Conservation (phyloP, 2,329 filamentous ascomycete genomes). For the Cryphonectria naterciae region DNA sequence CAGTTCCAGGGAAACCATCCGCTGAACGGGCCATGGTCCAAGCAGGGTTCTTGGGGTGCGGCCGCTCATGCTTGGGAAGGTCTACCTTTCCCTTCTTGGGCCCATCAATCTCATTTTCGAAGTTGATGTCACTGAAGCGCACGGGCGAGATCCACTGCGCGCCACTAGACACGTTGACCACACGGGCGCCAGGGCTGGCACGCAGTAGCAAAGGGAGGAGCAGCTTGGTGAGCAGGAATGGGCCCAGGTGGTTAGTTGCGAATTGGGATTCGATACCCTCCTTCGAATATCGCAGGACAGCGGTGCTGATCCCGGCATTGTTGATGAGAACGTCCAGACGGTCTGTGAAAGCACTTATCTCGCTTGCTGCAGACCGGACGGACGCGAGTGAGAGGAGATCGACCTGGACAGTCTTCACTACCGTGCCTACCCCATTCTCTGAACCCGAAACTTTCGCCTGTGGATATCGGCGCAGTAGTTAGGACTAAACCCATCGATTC, state of each 20-base stretch:
- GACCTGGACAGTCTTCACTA: constrained; percentile 35
- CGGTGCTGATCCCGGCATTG: constrained; percentile 51
- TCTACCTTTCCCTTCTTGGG: background rate
- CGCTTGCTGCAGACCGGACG: constrained; percentile 38
- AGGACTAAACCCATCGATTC: background rate
- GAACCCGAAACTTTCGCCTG: constrained; percentile 10
- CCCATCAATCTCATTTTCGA: constrained; percentile 30
- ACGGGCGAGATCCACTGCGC: constrained; percentile 35
- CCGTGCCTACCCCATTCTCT: constrained; percentile 27
- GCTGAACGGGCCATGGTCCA: background rate
- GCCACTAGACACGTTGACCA: constrained; percentile 28
- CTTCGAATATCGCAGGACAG: constrained; percentile 38
- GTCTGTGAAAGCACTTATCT: constrained; percentile 35
- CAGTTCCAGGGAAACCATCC: constrained; percentile 19
- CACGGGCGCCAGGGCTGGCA: constrained; percentile 31
- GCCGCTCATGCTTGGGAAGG: constrained; percentile 23
- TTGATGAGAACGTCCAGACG: constrained; percentile 46
- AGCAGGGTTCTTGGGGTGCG: constrained; percentile 11
- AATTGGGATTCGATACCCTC: constrained; percentile 41
- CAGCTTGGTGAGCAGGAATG: constrained; percentile 42
- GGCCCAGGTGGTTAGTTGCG: constrained; percentile 41
- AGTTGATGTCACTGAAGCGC: constrained; percentile 41
- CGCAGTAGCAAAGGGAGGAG: constrained; percentile 38
- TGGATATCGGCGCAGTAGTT: background rate
- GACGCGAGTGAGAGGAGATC: constrained; percentile 38